Conservation (phyloP, 2,329 filamentous ascomycete genomes). For the Proliferodiscus dingleyae region DNA sequence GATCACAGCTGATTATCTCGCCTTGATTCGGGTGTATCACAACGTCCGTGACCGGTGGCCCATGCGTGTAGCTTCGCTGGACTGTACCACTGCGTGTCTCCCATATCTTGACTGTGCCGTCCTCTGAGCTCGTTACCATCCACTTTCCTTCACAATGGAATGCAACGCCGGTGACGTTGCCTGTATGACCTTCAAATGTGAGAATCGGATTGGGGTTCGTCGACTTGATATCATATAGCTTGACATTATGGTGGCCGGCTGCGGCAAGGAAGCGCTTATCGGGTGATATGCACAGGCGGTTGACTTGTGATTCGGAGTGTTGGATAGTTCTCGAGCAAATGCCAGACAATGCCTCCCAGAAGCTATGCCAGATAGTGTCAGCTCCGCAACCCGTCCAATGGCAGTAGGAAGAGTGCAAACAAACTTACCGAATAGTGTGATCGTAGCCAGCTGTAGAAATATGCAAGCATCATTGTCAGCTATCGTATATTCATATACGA, state of each 20-base stretch:
- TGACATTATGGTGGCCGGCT: constrained; percentile 78
- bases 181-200: constrained; percentile 92
- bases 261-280: constrained; percentile 88
- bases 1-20: constrained; percentile 94
- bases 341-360: constrained; percentile 97
- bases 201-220: constrained; percentile 93
- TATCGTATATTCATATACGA: constrained; percentile 15
- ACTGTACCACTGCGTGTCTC: constrained; percentile 42
- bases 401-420: neutral
- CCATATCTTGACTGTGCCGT: constrained; percentile 52
- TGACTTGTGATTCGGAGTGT: constrained; percentile 96
- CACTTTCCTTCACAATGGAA: constrained; percentile 99
- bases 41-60: constrained; percentile 87
- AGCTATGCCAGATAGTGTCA: constrained; percentile 47
- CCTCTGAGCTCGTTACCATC: constrained; percentile 98
- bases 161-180: constrained; percentile 91
- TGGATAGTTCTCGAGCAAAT: constrained; percentile 98
- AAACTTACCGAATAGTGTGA: constrained; percentile 64
- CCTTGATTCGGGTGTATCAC: constrained; percentile 99
- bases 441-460: constrained; percentile 60
- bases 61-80: constrained; percentile 90
- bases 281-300: constrained; percentile 94
- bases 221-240: constrained; percentile 97
- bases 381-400: constrained; percentile 2
- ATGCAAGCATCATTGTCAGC: constrained; percentile 22